Evolutionary conservation across 768 basidiomycete species (phyloP), one percentile per base, ranked within the genome.

Genomic region (Suillus variegatus): DNA sequence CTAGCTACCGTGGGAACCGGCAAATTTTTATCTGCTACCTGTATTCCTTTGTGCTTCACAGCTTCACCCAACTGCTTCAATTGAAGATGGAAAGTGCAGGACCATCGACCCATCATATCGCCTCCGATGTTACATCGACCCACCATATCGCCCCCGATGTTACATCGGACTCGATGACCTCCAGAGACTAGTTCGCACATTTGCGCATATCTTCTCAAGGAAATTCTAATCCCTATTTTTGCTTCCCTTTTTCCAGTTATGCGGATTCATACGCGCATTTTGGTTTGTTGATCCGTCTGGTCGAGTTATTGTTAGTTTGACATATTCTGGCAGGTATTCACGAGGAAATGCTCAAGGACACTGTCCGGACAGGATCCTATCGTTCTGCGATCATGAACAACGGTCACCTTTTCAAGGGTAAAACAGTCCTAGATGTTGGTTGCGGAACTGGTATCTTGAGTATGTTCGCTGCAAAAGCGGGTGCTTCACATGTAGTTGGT

Each of bases 341-440:
- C 77, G 96, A 99, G 81, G 97, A 99, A 82, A 99, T 99, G 97
- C 81, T 99, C 78, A 99, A 99, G 80, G 97, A 99, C 80, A 80
- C 83, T 46, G 95, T 99, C 70, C 91, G 97, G 67, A 99, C 97
- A 54, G 89, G 94, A 41, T 94, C 95, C 51, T 99, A 99, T 85
- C 91, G 94, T 69, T 85, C 89, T 65, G 94, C 96, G 67, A 99
- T 99, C 83, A 79, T 95, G 77, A 91, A 96, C 83, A 99, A 98
- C 78, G 82, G 85, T 12, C 95, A 98, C 78, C 81, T 99, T 54
- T 99, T 99, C 89, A 91, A 94, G 80, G 96, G 87, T 75, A 99
- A 98, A 82, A 92, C 90, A 43, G 97, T 99, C 3, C 85, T 99
- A 61, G 97, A 99, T 76, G 97, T 99, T 69, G 97, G 97, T 51